These are phyloP conservation scores for Hemileccinum rubropunctum DNA, from an alignment of 768 basidiomycete genomes.

Conservation along the genomic window DNA sequence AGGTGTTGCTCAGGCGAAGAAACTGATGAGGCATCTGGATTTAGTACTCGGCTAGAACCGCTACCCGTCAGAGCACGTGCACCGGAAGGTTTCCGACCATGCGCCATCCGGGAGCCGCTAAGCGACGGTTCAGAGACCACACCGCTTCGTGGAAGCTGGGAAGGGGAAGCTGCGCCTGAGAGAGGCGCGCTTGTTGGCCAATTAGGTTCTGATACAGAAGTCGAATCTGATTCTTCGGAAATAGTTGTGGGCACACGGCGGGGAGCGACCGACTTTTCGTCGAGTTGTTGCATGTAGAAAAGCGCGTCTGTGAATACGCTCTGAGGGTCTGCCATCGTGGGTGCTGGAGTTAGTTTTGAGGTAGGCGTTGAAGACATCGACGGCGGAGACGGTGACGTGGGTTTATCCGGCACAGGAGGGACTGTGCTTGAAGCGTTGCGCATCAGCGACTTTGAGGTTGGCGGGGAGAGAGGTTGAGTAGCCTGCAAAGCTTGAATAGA, in stretches of 20 bases:
- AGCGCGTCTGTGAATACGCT: constrained; percentile 55
- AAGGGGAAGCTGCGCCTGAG: constrained; percentile 25
- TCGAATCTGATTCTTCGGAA: constrained; percentile 39
- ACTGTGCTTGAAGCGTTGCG: constrained; percentile 14
- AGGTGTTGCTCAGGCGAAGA: constrained; percentile 36
- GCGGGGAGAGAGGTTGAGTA: constrained; percentile 9
- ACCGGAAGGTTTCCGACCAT: constrained; percentile 75
- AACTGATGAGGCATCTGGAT: constrained; percentile 34
- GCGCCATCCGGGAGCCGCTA: constrained; percentile 35
- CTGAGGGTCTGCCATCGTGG: constrained; percentile 24
- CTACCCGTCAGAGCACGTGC: constrained; percentile 62
- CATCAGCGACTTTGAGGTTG: constrained; percentile 11
- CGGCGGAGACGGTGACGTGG: constrained; percentile 12
- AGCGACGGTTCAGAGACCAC: constrained; percentile 32
- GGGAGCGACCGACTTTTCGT: constrained; percentile 29
- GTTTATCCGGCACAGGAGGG: constrained; percentile 30
- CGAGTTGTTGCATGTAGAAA: constrained; percentile 66
- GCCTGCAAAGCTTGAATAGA: constrained; percentile 32
- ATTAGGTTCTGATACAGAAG: constrained; percentile 32
- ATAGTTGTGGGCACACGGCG: constrained; percentile 47
- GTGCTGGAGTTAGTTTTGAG: constrained; percentile 24
- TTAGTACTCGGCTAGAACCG: constrained; percentile 37
- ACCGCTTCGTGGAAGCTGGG: constrained; percentile 20
- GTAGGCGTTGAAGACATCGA: constrained; percentile 23
- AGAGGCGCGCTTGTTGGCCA: constrained; percentile 10